Evolutionary conservation across 805 yeast species (phyloP), one percentile per base, ranked within the genome.

Genomic region (Yamadazyma insecticola): DNA sequence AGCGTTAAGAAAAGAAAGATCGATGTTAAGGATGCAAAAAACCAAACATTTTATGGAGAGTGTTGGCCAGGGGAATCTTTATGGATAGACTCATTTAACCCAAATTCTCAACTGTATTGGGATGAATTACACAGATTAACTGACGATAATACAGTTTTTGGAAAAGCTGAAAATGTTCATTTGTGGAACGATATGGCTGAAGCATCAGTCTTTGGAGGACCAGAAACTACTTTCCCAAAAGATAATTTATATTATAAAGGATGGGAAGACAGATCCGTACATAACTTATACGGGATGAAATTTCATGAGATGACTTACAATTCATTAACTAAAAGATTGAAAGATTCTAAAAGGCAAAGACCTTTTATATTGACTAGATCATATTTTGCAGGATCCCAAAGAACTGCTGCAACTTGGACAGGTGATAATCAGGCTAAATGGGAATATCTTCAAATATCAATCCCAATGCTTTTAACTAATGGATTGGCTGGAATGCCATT

Each of bases 171-270:
- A 10, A 92, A 92, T 49, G 55, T 87, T 28, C 81, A 81, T 48
- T 62, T 92, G 13, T 92, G 99, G 99, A 92, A 90, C 56, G 98
- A 92, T 55, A 92, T 92, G 99, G 86, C 84, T 57, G 99, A 92
- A 59, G 97, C 97, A 1, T 86, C 97, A 0, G 81, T 92, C 4
- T 92, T 92, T 53, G 76, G 81, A 44, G 98, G 97, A 2, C 95
- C 97, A 1, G 98, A 92, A 55, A 87, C 96, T 0, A 64, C 94
- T 0, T 78, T 92, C 13, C 95, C 94, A 20, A 82, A 82, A 45
- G 95, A 88, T 55, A 59, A 72, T 14, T 46, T 89, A 22, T 96
- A 90, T 44, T 72, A 63, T 50, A 95, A 87, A 3, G 73, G 77
- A 12, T 79, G 80, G 76, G 97, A 92, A 55, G 95, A 90, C 52